Evolutionary conservation across 164 flowering plant species (phyloP), one percentile per base, ranked within the genome.

Genomic region (Protea cynaroides): DNA sequence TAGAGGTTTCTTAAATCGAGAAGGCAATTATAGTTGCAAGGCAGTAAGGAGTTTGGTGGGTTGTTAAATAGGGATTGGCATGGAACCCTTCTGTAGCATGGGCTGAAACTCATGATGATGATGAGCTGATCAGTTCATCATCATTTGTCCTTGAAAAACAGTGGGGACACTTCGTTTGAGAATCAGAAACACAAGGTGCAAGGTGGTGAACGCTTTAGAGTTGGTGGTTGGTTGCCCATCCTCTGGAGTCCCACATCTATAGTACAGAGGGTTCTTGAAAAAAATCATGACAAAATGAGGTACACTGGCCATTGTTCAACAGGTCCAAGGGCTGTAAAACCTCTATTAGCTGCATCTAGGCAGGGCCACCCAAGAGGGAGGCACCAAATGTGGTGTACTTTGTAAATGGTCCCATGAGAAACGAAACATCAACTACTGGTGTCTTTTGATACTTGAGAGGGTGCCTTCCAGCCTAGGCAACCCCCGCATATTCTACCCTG

Each of bases 381-480:
- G 62, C 56, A 58, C 49, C 24, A 66, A 66, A 59, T 59, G 58
- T 51, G 58, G 63, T 59, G 52, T 52, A 25, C 24, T 18, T 58
- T 23, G 50, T 13, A 58, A 36, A 18, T 34, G 64, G 22, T 47
- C 58, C 66, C 23, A 13, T 11, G 6, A 19, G 8, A 65, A 29
- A 19, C 25, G 10, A 25, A 47, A 56, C 49, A 29, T 15, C 7
- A 29, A 12, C 17, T 21, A n/a, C 18, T 14, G n/a, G 13, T 23
- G 23, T 25, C 22, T 47, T 53, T 55, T 29, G 46, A 43, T 56
- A 51, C 69, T 64, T 72, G 52, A 50, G 46, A 65, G 62, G 62
- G 75, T 77, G 74, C 66, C 61, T 67, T 69, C 74, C 70, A 71
- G 69, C 77, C 59, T 14, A 47, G 63, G 62, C 51, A 65, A 22